phyloP scores from a whole-genome alignment of 768 basidiomycete species.

The Pulveroboletus ravenelii region DNA sequence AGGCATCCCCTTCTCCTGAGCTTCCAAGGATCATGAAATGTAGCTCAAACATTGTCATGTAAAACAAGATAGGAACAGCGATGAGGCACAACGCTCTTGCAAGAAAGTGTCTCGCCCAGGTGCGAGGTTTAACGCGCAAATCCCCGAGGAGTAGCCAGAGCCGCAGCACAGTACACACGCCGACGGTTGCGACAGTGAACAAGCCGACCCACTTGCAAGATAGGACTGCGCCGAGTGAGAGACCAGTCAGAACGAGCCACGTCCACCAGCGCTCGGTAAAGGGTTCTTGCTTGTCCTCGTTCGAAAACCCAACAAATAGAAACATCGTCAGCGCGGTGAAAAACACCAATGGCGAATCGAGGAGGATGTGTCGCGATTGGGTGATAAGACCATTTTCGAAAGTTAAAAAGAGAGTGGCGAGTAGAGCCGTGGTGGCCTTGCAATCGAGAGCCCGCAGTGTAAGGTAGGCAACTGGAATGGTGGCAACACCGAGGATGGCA shows the following conservation, averaged over 20 bases:
- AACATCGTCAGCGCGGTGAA: slow-evolving; percentile 90
- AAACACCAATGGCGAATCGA: slow-evolving; percentile 97
- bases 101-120: slow-evolving; percentile 80
- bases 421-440: slow-evolving; percentile 85
- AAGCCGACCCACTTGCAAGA: slow-evolving; percentile 98
- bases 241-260: slow-evolving; percentile 83
- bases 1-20: slow-evolving; percentile 95
- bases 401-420: slow-evolving; percentile 85
- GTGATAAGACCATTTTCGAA: slow-evolving; percentile 97
- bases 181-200: slow-evolving; percentile 95
- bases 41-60: slow-evolving; percentile 95
- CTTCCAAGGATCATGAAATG: slow-evolving; percentile 87
- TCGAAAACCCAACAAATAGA: slow-evolving; percentile 85
- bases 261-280: slow-evolving; percentile 91
- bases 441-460: slow-evolving; percentile 92
- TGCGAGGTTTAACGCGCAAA: slow-evolving; percentile 63
- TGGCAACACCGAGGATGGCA: slow-evolving; percentile 80
- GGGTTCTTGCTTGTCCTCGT: slow-evolving; percentile 79
- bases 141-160: slow-evolving; percentile 91
- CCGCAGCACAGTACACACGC: slow-evolving; percentile 76
- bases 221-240: slow-evolving; percentile 87
- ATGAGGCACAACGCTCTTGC: slow-evolving; percentile 92
- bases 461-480: slow-evolving; percentile 87
- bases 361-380: slow-evolving; percentile 93
- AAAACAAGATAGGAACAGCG: slow-evolving; percentile 76